A percentile compares a stretch with the other conserved stretches of the same genome.
Conservation (phyloP, 306 rosid genomes). For the Sechiopsis laciniata region DNA sequence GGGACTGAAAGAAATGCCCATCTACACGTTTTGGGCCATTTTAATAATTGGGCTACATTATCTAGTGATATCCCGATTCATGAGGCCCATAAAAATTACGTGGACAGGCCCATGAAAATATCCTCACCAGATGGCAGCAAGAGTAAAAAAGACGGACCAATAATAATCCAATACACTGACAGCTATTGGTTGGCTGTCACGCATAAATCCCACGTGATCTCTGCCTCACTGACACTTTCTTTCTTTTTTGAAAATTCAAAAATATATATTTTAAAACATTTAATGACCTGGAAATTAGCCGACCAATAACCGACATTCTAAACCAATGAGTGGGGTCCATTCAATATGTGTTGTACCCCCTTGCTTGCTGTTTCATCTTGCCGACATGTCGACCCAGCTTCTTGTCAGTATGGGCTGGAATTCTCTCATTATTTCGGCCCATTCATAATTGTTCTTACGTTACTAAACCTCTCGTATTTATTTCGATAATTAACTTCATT, state of each 20-base stretch:
- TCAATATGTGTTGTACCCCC: neutral
- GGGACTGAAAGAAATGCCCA: too few relatives aligned
- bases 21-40: neutral
- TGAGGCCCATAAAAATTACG: neutral
- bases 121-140: neutral
- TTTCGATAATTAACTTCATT: too few relatives aligned
- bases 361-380: neutral
- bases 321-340: constrained; percentile 15
- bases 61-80: neutral
- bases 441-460: neutral
- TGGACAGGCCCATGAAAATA: neutral
- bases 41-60: neutral
- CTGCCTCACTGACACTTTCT: constrained; percentile 12
- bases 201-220: constrained; percentile 18
- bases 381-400: constrained; percentile 20
- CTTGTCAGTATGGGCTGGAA: constrained; percentile 22
- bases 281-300: constrained; percentile 19
- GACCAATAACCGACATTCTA: constrained; percentile 20
- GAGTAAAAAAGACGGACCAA: constrained; percentile 12
- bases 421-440: constrained; percentile 16
- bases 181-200: constrained; percentile 21
- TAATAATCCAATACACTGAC: constrained; percentile 1
- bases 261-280: neutral
- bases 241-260: neutral
- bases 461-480: too few relatives aligned